phyloP scores from a whole-genome alignment of 2,329 filamentous ascomycete species.

The Cladorrhinum sp. region DNA sequence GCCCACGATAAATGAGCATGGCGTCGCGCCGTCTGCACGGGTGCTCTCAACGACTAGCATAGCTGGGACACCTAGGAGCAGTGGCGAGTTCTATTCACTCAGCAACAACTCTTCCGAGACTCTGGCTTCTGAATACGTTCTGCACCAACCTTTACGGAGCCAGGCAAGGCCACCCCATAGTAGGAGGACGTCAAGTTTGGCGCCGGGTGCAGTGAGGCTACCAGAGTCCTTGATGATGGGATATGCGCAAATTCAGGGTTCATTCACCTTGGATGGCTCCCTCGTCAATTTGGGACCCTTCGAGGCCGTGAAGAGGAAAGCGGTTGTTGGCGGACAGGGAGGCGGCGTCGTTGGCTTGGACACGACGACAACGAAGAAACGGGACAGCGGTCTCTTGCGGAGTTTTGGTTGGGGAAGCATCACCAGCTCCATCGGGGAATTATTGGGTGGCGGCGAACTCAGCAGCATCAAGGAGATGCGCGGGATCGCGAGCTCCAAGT shows the following conservation, averaged over 20 bases:
- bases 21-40: slow-evolving; percentile 55
- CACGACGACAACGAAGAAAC: slow-evolving; percentile 50
- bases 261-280: slow-evolving; percentile 87
- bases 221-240: slow-evolving; percentile 95
- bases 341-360: slow-evolving; percentile 84
- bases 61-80: slow-evolving; percentile 79
- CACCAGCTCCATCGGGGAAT: slow-evolving; percentile 80
- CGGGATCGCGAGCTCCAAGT: slow-evolving; percentile 77
- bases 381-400: slow-evolving; percentile 75
- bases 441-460: slow-evolving; percentile 82
- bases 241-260: slow-evolving; percentile 89
- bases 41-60: slow-evolving; percentile 77
- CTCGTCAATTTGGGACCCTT: slow-evolving; percentile 86
- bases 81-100: slow-evolving; percentile 89
- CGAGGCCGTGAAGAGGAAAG: slow-evolving; percentile 93
- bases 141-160: slow-evolving; percentile 43
- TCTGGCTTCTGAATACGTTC: slow-evolving; percentile 80
- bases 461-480: slow-evolving; percentile 97
- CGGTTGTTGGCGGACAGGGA: slow-evolving; percentile 81
- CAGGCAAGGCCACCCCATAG: slow-evolving; percentile 42
- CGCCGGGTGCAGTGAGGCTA: slow-evolving; percentile 41
- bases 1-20: slow-evolving; percentile 54
- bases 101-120: slow-evolving; percentile 97
- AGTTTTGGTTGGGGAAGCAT: slow-evolving; percentile 85
- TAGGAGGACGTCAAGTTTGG: slow-evolving; percentile 46